Evolutionary conservation across 2,329 filamentous ascomycete genomes (phyloP).

Genomic region (Arthrobotrys sinensis): DNA sequence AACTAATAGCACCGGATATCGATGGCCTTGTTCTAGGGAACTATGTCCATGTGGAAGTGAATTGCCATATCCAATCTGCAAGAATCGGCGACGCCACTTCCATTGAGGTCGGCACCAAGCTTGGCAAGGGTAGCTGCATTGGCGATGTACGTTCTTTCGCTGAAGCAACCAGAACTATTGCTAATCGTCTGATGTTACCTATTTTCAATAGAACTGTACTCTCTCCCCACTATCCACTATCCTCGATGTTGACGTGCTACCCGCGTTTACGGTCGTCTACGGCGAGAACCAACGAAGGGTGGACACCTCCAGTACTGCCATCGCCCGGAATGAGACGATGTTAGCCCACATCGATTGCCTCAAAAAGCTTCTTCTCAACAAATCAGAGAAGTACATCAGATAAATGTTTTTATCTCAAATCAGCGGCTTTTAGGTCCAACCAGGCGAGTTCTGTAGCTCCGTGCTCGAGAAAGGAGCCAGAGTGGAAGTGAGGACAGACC

Average conservation of each 20-base stretch:
- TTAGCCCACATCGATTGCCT: constrained; percentile 57
- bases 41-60: constrained; percentile 76
- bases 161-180: not conserved
- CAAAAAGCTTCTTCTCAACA: constrained; percentile 54
- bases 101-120: constrained; percentile 75
- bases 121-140: constrained; percentile 75
- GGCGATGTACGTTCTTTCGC: constrained; percentile 72
- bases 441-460: not conserved
- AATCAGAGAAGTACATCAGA: constrained; percentile 51
- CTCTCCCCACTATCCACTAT: constrained; percentile 45
- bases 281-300: constrained; percentile 50
- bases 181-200: not conserved
- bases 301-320: constrained; percentile 39
- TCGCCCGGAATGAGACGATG: constrained; percentile 47
- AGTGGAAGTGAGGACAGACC: no score
- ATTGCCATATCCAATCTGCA: constrained; percentile 73
- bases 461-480: no score
- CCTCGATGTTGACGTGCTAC: constrained; percentile 28
- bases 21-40: constrained; percentile 73
- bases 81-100: constrained; percentile 72
- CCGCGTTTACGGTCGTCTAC: constrained; percentile 46
- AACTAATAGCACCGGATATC: constrained; percentile 71
- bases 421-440: not conserved
- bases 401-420: not conserved
- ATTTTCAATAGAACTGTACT: constrained; percentile 41